Base-by-base conservation (phyloP, 768 basidiomycete genomes). In the Mycena amicta region DNA sequence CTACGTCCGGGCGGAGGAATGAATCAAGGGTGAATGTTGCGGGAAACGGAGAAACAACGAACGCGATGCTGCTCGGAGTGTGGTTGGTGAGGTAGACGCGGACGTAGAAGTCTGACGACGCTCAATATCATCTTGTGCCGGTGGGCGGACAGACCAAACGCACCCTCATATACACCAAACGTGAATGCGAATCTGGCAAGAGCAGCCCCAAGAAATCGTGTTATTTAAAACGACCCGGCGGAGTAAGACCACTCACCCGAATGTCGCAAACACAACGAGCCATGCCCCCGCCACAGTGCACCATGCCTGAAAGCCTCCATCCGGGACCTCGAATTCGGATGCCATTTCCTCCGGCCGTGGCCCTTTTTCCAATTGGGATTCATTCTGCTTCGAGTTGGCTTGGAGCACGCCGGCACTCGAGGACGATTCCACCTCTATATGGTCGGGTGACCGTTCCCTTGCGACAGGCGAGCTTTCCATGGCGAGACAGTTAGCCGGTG, bases 91-190 rank as follows among this genome's bases (percentile, higher is more conserved):
- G 33, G 27, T 56, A 61, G 20, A 54, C 46, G 28, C 52, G 43
- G 2, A 29, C 41, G 31, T 61, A 61, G 31, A 52, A 61, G 20
- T 56, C 59, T 61, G 20, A 23, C 50, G 16, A 15, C 22, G 45
- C 43, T 45, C 20, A n/a, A n/a, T n/a, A n/a, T n/a, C n/a, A n/a
- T n/a, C n/a, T n/a, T n/a, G n/a, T n/a, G n/a, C n/a, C n/a, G n/a
- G n/a, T n/a, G 22, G 22, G 43, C 15, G 22, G 6, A 20, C 28
- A 25, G 1, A 45, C 13, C 22, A 25, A n/a, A n/a, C 30, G 31
- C 43, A 52, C 59, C 50, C 22, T 60, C 53, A 41, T 60, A 60
- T 30, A 60, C 59, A 1, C 59, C 59, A 28, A 60, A 60, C 3
- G 53, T 51, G 40, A 53, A 60, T 6, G 52, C 13, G 20, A 50